Conservation (phyloP, 345 rosid genomes). For the Punica granatum region DNA sequence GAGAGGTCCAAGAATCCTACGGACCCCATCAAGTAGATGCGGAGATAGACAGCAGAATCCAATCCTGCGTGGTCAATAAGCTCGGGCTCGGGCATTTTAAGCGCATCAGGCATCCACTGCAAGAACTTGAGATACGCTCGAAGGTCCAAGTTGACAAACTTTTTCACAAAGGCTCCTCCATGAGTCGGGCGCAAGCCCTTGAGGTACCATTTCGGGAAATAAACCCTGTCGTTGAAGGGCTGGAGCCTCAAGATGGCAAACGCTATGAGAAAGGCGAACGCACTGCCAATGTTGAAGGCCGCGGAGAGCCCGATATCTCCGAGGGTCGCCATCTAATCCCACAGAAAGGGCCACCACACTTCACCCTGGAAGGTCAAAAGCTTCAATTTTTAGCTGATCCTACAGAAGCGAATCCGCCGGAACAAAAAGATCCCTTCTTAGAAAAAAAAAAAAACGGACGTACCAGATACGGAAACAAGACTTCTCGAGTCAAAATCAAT, state of each 20-base stretch:
- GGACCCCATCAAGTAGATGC: constrained; percentile 88
- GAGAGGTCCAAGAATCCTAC: not conserved
- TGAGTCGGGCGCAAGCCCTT: constrained; percentile 63
- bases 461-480: not conserved
- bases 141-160: constrained; percentile 67
- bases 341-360: not conserved
- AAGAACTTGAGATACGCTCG: constrained; percentile 64
- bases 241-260: constrained; percentile 83
- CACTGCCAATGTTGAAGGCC: constrained; percentile 61
- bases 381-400: not conserved
- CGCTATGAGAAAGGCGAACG: constrained; percentile 62
- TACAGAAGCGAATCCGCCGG: not conserved
- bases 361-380: constrained; percentile 8
- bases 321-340: constrained; percentile 66
- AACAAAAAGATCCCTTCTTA: not conserved
- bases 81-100: constrained; percentile 92
- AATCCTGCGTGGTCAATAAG: constrained; percentile 96
- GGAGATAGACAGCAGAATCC: constrained; percentile 88
- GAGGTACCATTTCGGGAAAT: constrained; percentile 96
- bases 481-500: not conserved
- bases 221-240: constrained; percentile 91
- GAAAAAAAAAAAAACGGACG: not conserved
- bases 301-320: constrained; percentile 81
- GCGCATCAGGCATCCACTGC: constrained; percentile 90
- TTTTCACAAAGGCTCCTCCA: constrained; percentile 41